Evolutionary conservation across 2,329 filamentous ascomycete species (phyloP).

Genomic region (Myriosclerotinia curreyana): DNA sequence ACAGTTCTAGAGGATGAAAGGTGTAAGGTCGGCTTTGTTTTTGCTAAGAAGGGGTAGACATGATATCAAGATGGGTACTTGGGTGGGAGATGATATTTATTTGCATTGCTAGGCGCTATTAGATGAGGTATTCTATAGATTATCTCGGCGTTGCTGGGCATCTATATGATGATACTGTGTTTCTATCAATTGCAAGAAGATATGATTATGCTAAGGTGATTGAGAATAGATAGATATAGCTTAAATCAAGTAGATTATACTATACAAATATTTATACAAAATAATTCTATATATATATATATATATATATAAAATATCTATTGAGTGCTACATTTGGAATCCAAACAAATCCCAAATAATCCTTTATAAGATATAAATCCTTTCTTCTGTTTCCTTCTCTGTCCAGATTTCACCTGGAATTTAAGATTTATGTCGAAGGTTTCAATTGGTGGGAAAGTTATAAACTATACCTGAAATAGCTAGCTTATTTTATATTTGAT

Average conservation of each 20-base stretch:
- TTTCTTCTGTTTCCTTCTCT: conserved; percentile 15
- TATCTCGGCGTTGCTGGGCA: conserved; percentile 8
- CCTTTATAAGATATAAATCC: too few relatives aligned
- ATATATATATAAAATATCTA: neutral
- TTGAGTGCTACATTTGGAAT: neutral
- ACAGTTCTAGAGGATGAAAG: conserved; percentile 46
- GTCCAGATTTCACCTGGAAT: conserved; percentile 19
- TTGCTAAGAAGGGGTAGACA: conserved; percentile 43
- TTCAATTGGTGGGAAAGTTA: conserved; percentile 4
- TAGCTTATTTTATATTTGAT: neutral
- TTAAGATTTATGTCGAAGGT: neutral
- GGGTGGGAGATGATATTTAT: neutral
- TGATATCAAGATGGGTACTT: neutral
- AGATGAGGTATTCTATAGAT: neutral
- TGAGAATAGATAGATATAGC: neutral
- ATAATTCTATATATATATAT: too few relatives aligned
- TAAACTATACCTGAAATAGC: conserved; percentile 7
- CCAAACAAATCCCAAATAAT: too few relatives aligned
- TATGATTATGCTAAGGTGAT: neutral
- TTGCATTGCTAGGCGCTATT: conserved; percentile 13
- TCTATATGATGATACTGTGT: neutral
- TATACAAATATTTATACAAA: neutral
- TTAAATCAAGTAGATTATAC: neutral
- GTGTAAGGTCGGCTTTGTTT: conserved; percentile 47
- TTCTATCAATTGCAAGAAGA: neutral